Evolutionary conservation across 129 eudicot genomes (phyloP).

Genomic region (Saposhnikovia divaricata): DNA sequence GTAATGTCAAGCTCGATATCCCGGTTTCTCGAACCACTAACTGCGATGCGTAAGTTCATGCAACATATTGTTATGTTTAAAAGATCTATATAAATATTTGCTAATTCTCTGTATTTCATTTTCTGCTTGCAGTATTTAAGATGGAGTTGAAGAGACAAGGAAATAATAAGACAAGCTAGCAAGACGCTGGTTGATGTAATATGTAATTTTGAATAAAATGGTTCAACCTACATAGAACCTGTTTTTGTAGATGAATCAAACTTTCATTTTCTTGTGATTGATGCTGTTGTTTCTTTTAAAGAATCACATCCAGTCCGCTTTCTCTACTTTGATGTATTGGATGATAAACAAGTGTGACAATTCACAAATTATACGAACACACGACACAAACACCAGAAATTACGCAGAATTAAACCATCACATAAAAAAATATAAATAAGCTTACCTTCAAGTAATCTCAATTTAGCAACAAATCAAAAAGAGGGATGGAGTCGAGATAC

Average conservation of each 20-base stretch:
- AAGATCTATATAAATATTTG: not conserved
- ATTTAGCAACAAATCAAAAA: too few relatives aligned
- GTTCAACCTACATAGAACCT: not conserved
- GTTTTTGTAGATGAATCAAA: not conserved
- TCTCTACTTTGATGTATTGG: not conserved
- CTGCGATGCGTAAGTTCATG: constrained; percentile 14
- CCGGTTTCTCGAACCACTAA: constrained; percentile 12
- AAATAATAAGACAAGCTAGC: not conserved
- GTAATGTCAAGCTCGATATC: constrained; percentile 4
- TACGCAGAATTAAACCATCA: too few relatives aligned
- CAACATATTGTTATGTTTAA: not conserved
- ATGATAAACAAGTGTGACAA: not conserved
- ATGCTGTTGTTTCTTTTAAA: not conserved
- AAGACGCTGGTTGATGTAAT: not conserved
- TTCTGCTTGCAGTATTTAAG: not conserved
- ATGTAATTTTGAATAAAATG: not conserved
- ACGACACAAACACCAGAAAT: not conserved
- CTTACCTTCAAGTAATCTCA: too few relatives aligned
- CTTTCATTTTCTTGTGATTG: not conserved
- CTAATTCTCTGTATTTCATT: not conserved
- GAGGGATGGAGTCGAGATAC: too few relatives aligned
- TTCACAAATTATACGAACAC: not conserved
- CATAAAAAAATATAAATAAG: too few relatives aligned
- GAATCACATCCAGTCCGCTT: not conserved
- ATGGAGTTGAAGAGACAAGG: not conserved